phyloP scores from a whole-genome alignment of 805 yeast genomes.

The Saccharomyces mikatae region DNA sequence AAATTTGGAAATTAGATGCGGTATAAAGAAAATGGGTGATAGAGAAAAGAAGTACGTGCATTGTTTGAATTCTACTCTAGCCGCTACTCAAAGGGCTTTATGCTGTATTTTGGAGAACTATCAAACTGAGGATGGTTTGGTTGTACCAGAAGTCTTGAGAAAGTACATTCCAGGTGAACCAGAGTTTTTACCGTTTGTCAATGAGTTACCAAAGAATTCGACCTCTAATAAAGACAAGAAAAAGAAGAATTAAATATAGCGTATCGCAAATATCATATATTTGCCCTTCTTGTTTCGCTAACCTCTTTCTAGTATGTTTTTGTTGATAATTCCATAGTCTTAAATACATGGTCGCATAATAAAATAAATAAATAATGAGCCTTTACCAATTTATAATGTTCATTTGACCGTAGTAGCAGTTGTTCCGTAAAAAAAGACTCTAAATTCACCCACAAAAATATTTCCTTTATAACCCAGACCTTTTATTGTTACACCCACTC shows the following conservation, averaged over 20 bases:
- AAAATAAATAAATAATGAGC: neutral
- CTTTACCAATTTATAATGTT: neutral
- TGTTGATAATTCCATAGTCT: neutral
- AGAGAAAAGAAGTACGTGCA: conserved; percentile 96
- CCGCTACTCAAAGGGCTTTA: conserved; percentile 97
- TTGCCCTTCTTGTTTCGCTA: neutral
- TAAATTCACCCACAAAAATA: neutral
- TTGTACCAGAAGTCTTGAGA: conserved; percentile 90
- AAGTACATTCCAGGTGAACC: conserved; percentile 98
- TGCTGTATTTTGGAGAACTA: conserved; percentile 97
- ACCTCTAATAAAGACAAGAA: conserved; percentile 62
- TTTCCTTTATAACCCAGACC: neutral
- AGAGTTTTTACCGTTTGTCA: conserved; percentile 83
- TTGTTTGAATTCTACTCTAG: conserved; percentile 92
- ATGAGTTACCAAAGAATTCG: conserved; percentile 90
- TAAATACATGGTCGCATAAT: neutral
- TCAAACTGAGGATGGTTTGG: conserved; percentile 93
- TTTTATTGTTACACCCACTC: neutral
- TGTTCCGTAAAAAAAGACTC: too few relatives aligned
- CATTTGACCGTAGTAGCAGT: neutral
- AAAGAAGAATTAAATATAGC: conserved; percentile 24
- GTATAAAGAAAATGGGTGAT: conserved; percentile 91
- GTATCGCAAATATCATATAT: neutral
- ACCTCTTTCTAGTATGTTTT: neutral
- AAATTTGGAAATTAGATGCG: conserved; percentile 97